Conservation (phyloP, 148 eudicot species). For the Rhododendron ovatum region DNA sequence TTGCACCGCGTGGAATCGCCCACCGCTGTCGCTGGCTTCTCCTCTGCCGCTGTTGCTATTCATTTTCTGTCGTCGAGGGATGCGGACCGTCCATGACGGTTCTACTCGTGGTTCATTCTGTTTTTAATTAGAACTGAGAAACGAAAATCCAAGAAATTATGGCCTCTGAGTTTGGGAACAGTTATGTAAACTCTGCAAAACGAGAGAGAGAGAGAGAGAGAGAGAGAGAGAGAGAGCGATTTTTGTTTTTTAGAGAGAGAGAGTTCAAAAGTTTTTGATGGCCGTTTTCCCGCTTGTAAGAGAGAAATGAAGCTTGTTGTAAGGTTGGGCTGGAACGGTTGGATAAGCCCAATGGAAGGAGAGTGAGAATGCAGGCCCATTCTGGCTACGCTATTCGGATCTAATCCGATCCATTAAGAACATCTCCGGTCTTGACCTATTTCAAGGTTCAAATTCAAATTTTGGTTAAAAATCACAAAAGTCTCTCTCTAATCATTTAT, state of each 20-base stretch:
- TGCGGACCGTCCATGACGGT: conserved; percentile 6
- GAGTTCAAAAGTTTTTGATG: not conserved
- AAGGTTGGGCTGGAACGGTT: not conserved
- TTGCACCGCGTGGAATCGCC: conserved; percentile 46
- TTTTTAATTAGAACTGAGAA: not conserved
- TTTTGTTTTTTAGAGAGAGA: not conserved
- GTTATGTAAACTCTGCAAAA: too few relatives aligned
- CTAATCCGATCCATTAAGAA: not conserved
- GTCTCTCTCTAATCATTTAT: too few relatives aligned
- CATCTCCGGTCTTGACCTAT: too few relatives aligned
- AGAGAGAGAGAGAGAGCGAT: not conserved
- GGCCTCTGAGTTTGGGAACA: not conserved
- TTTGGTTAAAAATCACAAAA: too few relatives aligned
- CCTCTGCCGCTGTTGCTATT: conserved; percentile 16
- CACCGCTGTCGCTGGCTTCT: conserved; percentile 21
- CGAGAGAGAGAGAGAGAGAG: not conserved
- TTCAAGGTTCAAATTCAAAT: too few relatives aligned
- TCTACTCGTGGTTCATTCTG: not conserved
- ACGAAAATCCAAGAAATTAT: not conserved
- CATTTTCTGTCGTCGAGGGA: conserved; percentile 22
- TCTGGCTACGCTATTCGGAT: too few relatives aligned
- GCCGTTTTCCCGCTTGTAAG: conserved; percentile 6
- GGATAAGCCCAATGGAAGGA: not conserved
- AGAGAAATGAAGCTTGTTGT: not conserved
- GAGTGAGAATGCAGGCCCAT: not conserved